Evolutionary conservation across 2,329 filamentous ascomycete genomes (phyloP), one percentile per base, ranked within the genome.

Genomic region (Trichoderma harzianum): DNA sequence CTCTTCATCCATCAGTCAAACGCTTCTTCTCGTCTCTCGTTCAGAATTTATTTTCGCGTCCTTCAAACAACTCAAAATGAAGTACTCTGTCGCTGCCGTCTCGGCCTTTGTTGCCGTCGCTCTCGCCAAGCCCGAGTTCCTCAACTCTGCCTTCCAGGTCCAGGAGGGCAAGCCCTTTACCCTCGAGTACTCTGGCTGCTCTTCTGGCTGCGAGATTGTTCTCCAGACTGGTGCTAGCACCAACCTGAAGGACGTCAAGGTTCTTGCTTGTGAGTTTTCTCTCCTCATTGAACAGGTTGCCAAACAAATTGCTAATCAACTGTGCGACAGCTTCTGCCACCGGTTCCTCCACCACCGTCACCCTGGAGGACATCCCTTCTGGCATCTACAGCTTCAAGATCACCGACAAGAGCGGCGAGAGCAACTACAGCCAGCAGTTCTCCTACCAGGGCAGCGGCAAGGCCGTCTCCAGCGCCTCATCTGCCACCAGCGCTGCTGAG

Each of bases 311-410:
- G 32, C 60, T 55, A n/a, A 65, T 16, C 18, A 26, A 11, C 6
- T 24, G 57, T 34, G 34, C 11, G 30, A 67, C 53, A 78, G 77
- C 70, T 62, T 51, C 62, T 58, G 76, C 74, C 28, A 74, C 72
- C 7, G 77, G 74, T 32, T 64, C 39, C 43, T 78, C 78, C 36
- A 77, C 76, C 76, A 79, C 76, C 24, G 76, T 79, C 66, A 81
- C 76, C 14, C 78, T 78, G 32, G 32, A 64, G 18, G 70, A 73
- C 66, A 60, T 81, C 6, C 77, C 77, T 66, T 74, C 78, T 26
- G 81, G 77, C 73, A 73, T 71, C 58, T 82, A 82, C 77, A 77
- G 75, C 76, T 80, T 82, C 76, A 77, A 78, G 75, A 81, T 82
- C 74, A 73, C 64, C 53, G 74, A 78, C 75, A 78, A 79, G 73